Base-by-base conservation (phyloP, 2,329 filamentous ascomycete genomes). In the Xylariaceae sp. region DNA sequence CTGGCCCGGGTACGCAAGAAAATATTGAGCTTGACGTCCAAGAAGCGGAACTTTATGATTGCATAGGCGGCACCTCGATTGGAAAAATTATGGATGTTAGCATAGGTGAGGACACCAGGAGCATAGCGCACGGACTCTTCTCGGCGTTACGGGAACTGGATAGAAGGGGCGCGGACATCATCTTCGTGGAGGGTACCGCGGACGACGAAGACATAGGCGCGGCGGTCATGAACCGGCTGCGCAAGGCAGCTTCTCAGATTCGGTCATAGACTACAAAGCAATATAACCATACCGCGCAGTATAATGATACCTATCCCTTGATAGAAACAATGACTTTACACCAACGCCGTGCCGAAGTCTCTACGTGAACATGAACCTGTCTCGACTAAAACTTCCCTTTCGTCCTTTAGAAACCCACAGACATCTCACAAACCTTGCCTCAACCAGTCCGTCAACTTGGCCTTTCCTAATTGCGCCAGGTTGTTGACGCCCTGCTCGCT, bases 401-500 rank as follows among this genome's bases (percentile, higher is more conserved):
- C 23, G 9, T 26, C 4, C 23, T 4, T 26, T 26, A n/a, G 23
- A 26, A 26, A 26, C 23, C 4, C 14, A 16, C 14, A 37, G 37
- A 40, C 61, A 55, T 54, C 56, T 81, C 77, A 91, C 74, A 92
- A 75, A 19, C 90, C 89, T 75, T 96, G 91, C 72, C 93, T 86
- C 81, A 97, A 81, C 83, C 92, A 89, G 77, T 97, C 93, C 44
- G 91, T 89, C 71, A 96, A 77, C 77, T 96, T 93, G 68, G 89
- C 88, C 81, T 95, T 96, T 73, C 93, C 93, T 73, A 97, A 89
- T 74, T 96, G 91, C 75, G 93, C 95, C 65, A 93, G 81, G 77
- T 96, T 97, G 76, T 96, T 87, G 74, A 98, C 86, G 48, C 93
- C 93, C 76, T 97, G 92, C 76, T 98, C 93, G 69, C 91, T 96